Evolutionary conservation across 106 monocot species (phyloP).

Genomic region (Vanilla planifolia): DNA sequence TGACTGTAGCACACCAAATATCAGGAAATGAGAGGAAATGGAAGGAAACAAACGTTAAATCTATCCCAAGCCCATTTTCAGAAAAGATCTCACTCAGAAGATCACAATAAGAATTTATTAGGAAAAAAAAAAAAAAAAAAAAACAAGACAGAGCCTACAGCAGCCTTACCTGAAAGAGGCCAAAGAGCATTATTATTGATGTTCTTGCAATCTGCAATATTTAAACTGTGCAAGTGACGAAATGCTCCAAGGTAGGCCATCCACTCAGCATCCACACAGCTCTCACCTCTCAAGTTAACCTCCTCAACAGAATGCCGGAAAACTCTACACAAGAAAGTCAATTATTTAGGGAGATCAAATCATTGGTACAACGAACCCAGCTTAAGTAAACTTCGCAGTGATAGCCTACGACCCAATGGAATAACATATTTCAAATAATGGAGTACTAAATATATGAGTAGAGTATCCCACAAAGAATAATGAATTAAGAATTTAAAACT

Average conservation of each 20-base stretch:
- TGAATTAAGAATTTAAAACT: no score
- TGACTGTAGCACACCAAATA: no score
- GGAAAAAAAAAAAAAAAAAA: not conserved
- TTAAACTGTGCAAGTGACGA: conserved; percentile 38
- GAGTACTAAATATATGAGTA: no score
- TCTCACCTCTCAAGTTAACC: conserved; percentile 50
- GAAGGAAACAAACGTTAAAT: no score
- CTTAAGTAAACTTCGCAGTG: not conserved
- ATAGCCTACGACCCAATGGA: no score
- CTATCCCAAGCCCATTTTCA: not conserved
- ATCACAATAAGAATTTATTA: not conserved
- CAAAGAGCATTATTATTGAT: conserved; percentile 62
- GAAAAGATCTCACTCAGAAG: not conserved
- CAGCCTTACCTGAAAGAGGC: conserved; percentile 48
- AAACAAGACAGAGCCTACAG: not conserved
- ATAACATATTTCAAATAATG: no score
- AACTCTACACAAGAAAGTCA: conserved; percentile 28
- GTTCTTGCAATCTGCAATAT: conserved; percentile 50
- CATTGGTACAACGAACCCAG: not conserved
- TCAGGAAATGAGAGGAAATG: no score
- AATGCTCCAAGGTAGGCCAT: conserved; percentile 84
- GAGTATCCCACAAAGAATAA: no score
- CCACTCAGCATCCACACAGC: conserved; percentile 82
- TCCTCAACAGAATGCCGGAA: conserved; percentile 65
- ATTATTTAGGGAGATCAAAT: not conserved